These are phyloP conservation scores for Datura wrightii DNA, from an alignment of 257 asterid species.

Conservation along the genomic window DNA sequence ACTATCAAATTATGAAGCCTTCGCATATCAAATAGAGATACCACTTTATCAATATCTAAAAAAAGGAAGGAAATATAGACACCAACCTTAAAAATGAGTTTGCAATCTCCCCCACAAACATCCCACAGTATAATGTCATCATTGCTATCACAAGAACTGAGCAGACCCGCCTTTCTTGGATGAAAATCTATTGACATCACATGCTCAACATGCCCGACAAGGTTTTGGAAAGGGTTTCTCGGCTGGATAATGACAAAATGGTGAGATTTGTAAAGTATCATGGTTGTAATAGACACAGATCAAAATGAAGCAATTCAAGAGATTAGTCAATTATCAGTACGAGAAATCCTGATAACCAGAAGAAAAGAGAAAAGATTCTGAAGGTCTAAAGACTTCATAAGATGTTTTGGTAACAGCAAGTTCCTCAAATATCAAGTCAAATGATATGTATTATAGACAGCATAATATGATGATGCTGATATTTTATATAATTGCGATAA, in stretches of 20 bases:
- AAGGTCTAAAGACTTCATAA: neutral
- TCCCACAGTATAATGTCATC: constrained; percentile 56
- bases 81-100: constrained; percentile 45
- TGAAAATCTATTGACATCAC: constrained; percentile 58
- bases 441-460: neutral
- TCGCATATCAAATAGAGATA: constrained; percentile 13
- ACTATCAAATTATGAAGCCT: constrained; percentile 13
- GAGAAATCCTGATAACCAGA: neutral
- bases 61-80: neutral
- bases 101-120: constrained; percentile 37
- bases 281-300: constrained; percentile 14
- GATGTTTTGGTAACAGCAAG: neutral
- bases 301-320: constrained; percentile 23
- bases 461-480: constrained; percentile 1
- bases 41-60: neutral
- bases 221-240: constrained; percentile 28
- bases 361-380: neutral
- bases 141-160: constrained; percentile 51
- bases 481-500: neutral
- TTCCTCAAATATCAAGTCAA: neutral
- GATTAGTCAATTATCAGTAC: neutral
- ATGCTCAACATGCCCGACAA: constrained; percentile 52
- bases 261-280: constrained; percentile 10
- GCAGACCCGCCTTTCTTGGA: constrained; percentile 43
- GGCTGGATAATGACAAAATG: constrained; percentile 40